Conservation (phyloP, 179 eudicot species). For the Monotropa hypopitys region DNA sequence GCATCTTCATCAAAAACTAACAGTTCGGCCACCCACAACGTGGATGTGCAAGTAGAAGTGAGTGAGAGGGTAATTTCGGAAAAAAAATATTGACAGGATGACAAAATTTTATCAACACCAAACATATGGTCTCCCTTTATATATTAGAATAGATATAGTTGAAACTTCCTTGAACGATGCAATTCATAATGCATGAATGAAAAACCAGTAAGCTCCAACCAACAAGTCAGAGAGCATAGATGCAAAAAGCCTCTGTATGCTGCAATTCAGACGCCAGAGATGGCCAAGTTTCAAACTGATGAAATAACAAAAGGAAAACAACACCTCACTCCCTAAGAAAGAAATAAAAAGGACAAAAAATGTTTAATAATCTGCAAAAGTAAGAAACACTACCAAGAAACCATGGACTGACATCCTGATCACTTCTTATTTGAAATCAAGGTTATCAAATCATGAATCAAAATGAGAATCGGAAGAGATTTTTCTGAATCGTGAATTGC, state of each 20-base stretch:
- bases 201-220: neutral
- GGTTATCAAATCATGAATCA: too few species aligned
- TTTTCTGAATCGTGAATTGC: too few species aligned
- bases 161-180: neutral
- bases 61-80: too few species aligned
- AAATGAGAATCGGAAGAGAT: too few species aligned
- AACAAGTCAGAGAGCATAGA: neutral
- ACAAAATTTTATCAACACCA: too few species aligned
- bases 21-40: too few species aligned
- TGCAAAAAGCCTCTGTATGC: neutral
- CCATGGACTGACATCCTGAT: neutral
- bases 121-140: too few species aligned
- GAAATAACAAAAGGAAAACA: neutral
- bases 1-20: neutral
- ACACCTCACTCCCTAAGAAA: neutral
- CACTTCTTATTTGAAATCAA: neutral
- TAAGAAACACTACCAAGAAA: neutral
- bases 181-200: neutral
- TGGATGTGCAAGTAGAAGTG: too few species aligned
- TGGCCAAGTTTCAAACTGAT: neutral
- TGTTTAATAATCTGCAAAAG: neutral
- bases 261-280: conserved; percentile 2
- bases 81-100: too few species aligned
- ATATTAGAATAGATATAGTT: too few species aligned
- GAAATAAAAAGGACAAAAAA: neutral